Evolutionary conservation across 768 basidiomycete species (phyloP), one percentile per base, ranked within the genome.

Genomic region (Royoungia palumana): DNA sequence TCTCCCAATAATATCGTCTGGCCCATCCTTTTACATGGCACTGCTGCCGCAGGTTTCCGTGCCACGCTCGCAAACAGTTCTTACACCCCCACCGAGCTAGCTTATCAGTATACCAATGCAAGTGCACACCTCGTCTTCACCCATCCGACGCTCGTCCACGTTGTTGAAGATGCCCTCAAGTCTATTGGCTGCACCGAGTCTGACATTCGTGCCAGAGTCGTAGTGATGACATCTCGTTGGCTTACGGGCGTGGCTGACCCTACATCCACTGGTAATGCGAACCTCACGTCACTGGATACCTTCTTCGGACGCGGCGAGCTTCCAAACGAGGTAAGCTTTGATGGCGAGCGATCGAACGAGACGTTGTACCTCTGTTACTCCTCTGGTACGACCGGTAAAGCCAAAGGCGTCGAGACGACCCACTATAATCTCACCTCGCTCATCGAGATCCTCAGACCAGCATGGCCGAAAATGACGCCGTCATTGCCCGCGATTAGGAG

Each of bases 41-140:
- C 68, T 62, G 71, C 84, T 36, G 84, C 89, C 0, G 85, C 83
- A 0, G 87, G 87, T 5, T 60, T 89, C 16, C 69, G 79, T 38
- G 77, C 79, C 44, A 87, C 89, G 0, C 79, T 88, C 13, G 85
- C 86, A 14, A 94, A 91, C 62, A 81, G 77, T 49, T 73, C 75
- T 0, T 93, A 89, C 59, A 85, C 81, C 4, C 63, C 81, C 3
- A 61, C 69, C 8, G 92, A 94, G 60, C 75, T 94, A 0, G 74
- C 72, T 1, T 81, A 82, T 64, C 92, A 94, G 62, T 83, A 87
- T 50, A 67, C 54, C 12, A 82, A 94, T 59, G 83, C 83, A 44
- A 68, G 75, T 4, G 85, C 92, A 0, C 72, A 74, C 41, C 54
- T 85, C 17, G 63, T 92, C 21, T 79, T 91, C 47, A 74, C 78